Conservation (phyloP, 768 basidiomycete genomes). For the Auricularia heimuer region DNA sequence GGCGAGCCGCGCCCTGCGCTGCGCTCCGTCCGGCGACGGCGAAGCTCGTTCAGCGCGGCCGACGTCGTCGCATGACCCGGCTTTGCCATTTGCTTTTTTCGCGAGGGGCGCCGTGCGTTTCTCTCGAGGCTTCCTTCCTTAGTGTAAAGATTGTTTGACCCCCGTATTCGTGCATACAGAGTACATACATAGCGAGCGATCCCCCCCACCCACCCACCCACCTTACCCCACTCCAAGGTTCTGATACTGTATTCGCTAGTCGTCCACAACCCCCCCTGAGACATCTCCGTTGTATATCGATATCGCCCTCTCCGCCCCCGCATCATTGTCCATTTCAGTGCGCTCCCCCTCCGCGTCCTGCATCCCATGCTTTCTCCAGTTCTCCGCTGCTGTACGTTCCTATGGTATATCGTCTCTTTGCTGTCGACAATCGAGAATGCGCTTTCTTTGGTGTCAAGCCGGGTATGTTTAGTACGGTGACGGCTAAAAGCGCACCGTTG, state of each 20-base stretch:
- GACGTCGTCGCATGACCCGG: constrained; percentile 60
- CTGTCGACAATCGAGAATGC: too few species aligned
- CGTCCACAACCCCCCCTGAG: background rate
- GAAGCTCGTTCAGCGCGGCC: constrained; percentile 82
- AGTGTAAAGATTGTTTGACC: background rate
- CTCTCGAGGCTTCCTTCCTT: background rate
- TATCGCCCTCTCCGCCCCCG: background rate
- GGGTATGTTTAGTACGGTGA: too few species aligned
- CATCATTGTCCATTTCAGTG: background rate
- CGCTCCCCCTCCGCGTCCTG: too few species aligned
- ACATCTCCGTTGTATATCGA: constrained; percentile 1
- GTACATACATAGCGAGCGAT: background rate
- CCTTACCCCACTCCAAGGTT: background rate
- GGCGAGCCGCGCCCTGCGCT: constrained; percentile 70
- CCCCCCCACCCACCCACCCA: background rate
- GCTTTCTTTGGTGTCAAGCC: too few species aligned
- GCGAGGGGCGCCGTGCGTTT: too few species aligned
- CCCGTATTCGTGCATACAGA: background rate
- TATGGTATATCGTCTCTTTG: too few species aligned
- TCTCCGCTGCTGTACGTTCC: too few species aligned
- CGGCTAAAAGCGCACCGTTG: too few species aligned
- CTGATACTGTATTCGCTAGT: background rate
- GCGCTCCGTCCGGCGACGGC: constrained; percentile 60
- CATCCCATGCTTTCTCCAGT: too few species aligned
- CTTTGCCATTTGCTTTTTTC: too few species aligned